Conservation (phyloP, 2,329 filamentous ascomycete genomes). For the Fusarium secorum region DNA sequence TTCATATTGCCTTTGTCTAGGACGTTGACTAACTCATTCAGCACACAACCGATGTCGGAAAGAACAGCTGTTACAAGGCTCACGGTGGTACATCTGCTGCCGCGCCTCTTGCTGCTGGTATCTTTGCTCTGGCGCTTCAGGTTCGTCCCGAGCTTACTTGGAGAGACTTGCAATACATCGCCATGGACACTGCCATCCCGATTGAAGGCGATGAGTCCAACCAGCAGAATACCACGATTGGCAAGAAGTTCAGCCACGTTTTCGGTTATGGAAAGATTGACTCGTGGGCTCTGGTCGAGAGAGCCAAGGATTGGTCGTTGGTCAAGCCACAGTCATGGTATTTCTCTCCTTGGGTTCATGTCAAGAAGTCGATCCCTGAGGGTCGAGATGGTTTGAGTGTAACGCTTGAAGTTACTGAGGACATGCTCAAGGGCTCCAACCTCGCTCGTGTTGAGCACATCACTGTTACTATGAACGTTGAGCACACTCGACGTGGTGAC, state of each 20-base stretch:
- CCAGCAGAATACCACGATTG: constrained; percentile 83
- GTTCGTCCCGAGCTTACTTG: constrained; percentile 87
- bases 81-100: constrained; percentile 97
- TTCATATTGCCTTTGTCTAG: constrained; percentile 11
- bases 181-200: constrained; percentile 82
- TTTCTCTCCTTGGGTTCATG: constrained; percentile 91
- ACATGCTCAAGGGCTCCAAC: constrained; percentile 84
- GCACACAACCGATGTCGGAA: constrained; percentile 94
- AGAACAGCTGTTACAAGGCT: constrained; percentile 77
- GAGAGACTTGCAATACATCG: constrained; percentile 94
- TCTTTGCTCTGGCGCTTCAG: constrained; percentile 87
- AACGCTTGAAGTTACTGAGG: constrained; percentile 80
- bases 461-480: constrained; percentile 95
- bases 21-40: constrained; percentile 40
- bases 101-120: constrained; percentile 89
- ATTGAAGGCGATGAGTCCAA: constrained; percentile 74
- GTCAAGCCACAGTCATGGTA: constrained; percentile 97
- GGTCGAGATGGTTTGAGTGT: constrained; percentile 81
- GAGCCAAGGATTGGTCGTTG: constrained; percentile 82
- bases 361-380: constrained; percentile 85
- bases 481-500: constrained; percentile 87
- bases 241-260: constrained; percentile 89
- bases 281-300: constrained; percentile 82
- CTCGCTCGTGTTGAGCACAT: constrained; percentile 90
- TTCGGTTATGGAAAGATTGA: constrained; percentile 97